These are phyloP conservation scores for Heterobasidion parviporum DNA, from an alignment of 1,284 basidiomycete genomes.

Conservation along the genomic window DNA sequence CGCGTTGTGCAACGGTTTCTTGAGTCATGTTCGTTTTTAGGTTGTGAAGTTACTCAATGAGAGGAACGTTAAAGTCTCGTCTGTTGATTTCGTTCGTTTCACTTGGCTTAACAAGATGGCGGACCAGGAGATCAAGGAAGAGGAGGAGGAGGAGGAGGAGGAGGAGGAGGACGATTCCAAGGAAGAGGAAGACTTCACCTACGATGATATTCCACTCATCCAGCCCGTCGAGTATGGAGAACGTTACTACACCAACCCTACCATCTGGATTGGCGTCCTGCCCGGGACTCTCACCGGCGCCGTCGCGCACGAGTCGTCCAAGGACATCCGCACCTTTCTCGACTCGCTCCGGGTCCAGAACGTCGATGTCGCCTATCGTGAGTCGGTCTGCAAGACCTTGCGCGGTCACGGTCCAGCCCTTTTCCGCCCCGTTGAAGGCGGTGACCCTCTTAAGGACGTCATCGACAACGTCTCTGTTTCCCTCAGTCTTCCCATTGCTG, in stretches of 20 bases:
- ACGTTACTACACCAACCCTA: conserved; percentile 17
- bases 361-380: conserved; percentile 27
- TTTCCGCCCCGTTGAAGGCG: conserved; percentile 19
- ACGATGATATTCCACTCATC: background rate
- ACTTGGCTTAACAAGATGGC: conserved; percentile 17
- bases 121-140: conserved; percentile 12
- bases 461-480: conserved; percentile 24
- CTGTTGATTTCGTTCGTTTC: conserved; percentile 27
- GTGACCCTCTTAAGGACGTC: conserved; percentile 23
- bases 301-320: conserved; percentile 20
- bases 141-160: conserved; percentile 13
- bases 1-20: conserved; percentile 13
- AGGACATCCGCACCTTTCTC: conserved; percentile 10
- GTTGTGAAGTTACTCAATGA: conserved; percentile 18
- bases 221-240: conserved; percentile 16
- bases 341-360: conserved; percentile 15
- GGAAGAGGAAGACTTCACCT: conserved; percentile 11
- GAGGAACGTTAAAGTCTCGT: conserved; percentile 15
- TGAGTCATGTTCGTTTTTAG: conserved; percentile 15
- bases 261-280: conserved; percentile 33
- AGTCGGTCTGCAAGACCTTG: conserved; percentile 17
- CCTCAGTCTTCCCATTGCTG: conserved; percentile 26
- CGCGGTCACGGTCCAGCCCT: conserved; percentile 20
- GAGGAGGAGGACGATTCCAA: conserved; percentile 11
- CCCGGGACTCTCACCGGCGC: conserved; percentile 23